Evolutionary conservation across 2,329 filamentous ascomycete genomes (phyloP).

Genomic region (Sphaerulina musiva): DNA sequence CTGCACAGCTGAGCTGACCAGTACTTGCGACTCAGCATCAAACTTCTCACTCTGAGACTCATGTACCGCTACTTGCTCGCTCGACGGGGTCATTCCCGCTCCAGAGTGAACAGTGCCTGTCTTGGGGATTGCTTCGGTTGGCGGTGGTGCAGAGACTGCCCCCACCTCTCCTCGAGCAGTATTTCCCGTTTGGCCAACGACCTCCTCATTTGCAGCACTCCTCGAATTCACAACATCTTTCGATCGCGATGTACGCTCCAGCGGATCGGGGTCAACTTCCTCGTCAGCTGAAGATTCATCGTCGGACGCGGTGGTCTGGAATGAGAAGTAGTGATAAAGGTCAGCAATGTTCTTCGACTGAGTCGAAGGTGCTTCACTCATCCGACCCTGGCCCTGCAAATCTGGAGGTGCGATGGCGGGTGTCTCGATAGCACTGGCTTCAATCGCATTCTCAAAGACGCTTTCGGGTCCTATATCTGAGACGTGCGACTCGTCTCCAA

Average conservation of each 20-base stretch:
- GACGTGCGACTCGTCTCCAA: conserved; percentile 1
- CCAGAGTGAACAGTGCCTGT: background rate
- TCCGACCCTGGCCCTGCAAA: background rate
- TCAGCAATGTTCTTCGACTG: conserved; percentile 8
- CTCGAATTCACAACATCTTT: background rate
- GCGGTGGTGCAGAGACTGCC: background rate
- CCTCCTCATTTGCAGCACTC: background rate
- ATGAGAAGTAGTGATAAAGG: conserved; percentile 13
- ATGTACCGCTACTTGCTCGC: background rate
- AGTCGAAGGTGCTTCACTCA: conserved; percentile 1
- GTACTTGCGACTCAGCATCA: background rate
- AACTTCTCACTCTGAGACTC: background rate
- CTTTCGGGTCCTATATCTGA: background rate
- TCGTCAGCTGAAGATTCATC: background rate
- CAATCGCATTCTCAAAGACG: conserved; percentile 14
- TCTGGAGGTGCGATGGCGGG: background rate
- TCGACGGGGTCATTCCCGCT: background rate
- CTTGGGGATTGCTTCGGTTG: background rate
- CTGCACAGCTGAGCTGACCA: background rate
- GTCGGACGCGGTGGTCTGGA: conserved; percentile 11
- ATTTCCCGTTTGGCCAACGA: background rate
- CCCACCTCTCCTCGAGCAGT: background rate
- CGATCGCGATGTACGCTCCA: background rate
- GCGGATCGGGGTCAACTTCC: background rate
- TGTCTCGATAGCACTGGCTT: background rate